phyloP scores from a whole-genome alignment of 2,329 filamentous ascomycete species.

The Clarireedia sp. region DNA sequence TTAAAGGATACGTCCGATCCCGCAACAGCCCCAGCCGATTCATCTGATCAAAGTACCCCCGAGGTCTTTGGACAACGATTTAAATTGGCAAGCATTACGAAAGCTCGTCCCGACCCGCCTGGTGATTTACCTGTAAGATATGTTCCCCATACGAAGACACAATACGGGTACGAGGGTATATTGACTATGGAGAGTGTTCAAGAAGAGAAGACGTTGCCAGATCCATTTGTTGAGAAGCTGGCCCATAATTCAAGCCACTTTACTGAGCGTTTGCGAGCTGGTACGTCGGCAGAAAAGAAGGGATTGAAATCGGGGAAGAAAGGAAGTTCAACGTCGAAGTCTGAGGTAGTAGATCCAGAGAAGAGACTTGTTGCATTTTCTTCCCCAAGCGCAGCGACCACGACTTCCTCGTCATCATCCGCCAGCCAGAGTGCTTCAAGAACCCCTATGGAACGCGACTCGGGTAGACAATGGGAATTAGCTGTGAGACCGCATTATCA shows the following conservation, averaged over 20 bases:
- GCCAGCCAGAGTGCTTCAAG: conserved; percentile 9
- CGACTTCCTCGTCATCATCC: background rate
- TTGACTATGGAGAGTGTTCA: conserved; percentile 18
- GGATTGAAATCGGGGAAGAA: background rate
- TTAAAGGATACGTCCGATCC: background rate
- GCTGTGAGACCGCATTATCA: conserved; percentile 26
- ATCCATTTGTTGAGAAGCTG: conserved; percentile 23
- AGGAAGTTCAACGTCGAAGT: background rate
- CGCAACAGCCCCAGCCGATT: background rate
- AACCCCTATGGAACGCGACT: conserved; percentile 13
- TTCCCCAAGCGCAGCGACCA: conserved; percentile 2
- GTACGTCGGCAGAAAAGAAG: background rate
- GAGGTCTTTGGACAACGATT: background rate
- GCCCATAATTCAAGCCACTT: conserved; percentile 16
- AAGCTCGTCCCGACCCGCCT: conserved; percentile 20
- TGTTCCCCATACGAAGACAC: conserved; percentile 23
- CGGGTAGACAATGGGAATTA: conserved; percentile 21
- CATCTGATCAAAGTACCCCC: background rate
- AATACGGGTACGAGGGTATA: conserved; percentile 21
- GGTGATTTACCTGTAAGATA: conserved; percentile 19
- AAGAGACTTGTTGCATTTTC: conserved; percentile 17
- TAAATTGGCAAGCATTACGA: conserved; percentile 17
- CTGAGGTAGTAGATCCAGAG: conserved; percentile 8
- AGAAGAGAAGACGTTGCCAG: conserved; percentile 14
- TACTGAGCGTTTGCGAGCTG: conserved; percentile 15